phyloP scores from a whole-genome alignment of 2,329 filamentous ascomycete species.

The Talaromyces piceae region DNA sequence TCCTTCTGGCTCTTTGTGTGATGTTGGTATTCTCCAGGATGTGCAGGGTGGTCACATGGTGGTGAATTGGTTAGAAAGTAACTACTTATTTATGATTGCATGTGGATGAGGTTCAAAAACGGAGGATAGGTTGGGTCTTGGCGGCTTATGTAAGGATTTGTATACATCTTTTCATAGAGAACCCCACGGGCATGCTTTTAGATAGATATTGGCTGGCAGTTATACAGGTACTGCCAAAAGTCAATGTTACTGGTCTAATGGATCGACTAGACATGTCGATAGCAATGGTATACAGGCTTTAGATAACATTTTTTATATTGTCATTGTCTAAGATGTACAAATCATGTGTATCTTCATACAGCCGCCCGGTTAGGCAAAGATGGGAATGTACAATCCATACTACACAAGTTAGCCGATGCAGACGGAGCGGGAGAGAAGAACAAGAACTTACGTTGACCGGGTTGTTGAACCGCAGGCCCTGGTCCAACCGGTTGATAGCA shows the following conservation, averaged over 20 bases:
- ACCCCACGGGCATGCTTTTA: background rate
- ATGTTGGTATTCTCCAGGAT: too few relatives aligned
- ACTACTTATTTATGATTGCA: too few relatives aligned
- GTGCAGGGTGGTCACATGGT: background rate
- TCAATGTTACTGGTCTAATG: too few relatives aligned
- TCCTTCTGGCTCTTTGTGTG: too few relatives aligned
- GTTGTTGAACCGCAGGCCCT: conserved; percentile 67
- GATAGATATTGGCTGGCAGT: background rate
- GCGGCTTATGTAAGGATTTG: background rate
- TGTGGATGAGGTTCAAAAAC: too few relatives aligned
- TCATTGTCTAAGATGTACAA: background rate
- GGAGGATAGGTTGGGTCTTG: background rate
- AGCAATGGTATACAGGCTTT: background rate
- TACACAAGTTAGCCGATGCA: conserved; percentile 24
- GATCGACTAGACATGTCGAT: background rate
- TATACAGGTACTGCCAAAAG: too few relatives aligned
- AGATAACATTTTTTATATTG: background rate
- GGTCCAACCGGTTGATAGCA: conserved; percentile 58
- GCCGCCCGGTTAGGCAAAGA: conserved; percentile 47
- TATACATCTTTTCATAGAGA: background rate
- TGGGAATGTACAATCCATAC: conserved; percentile 44
- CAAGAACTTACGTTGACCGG: conserved; percentile 55
- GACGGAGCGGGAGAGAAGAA: background rate
- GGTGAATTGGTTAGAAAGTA: too few relatives aligned
- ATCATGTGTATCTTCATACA: background rate